Percentiles rank a stretch among this genome's conserved stretches.
Conservation (phyloP, 306 rosid species). For the Sophora flavescens region DNA sequence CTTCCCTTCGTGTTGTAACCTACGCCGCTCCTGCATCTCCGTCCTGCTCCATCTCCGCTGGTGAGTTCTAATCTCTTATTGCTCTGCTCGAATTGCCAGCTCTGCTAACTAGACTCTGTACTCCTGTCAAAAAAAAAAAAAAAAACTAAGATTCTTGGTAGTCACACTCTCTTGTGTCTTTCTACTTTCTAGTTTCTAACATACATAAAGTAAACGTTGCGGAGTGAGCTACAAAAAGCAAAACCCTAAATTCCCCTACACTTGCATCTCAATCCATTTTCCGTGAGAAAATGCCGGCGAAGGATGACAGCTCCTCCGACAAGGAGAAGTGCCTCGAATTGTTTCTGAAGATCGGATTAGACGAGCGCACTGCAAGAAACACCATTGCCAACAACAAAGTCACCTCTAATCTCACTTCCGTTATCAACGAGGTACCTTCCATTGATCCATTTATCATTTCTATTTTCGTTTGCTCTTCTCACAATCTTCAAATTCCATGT, state of each 20-base stretch:
- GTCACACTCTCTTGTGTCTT: too few species aligned
- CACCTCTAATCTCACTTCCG: constrained; percentile 82
- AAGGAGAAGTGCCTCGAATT: constrained; percentile 80
- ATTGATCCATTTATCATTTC: neutral
- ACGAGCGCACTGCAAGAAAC: constrained; percentile 88
- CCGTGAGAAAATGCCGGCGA: constrained; percentile 58
- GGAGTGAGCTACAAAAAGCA: neutral
- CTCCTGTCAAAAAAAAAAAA: too few species aligned
- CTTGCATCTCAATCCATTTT: constrained; percentile 18
- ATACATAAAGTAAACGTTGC: neutral
- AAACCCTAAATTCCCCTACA: constrained; percentile 42
- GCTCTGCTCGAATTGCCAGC: too few species aligned
- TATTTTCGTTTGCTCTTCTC: neutral
- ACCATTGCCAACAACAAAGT: constrained; percentile 90
- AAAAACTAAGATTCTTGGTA: too few species aligned
- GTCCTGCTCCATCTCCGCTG: too few species aligned
- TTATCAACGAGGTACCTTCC: constrained; percentile 73
- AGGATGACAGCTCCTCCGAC: constrained; percentile 61
- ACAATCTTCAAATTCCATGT: neutral
- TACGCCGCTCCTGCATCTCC: too few species aligned
- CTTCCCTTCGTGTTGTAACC: too few species aligned
- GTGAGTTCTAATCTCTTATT: too few species aligned
- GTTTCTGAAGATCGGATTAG: constrained; percentile 76
- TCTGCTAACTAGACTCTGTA: too few species aligned
- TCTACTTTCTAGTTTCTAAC: too few species aligned